A percentile compares a stretch with the other conserved stretches of the same genome.
Conservation (phyloP, 192 early-diverging fungal genomes). For the Backusella macrospora region DNA sequence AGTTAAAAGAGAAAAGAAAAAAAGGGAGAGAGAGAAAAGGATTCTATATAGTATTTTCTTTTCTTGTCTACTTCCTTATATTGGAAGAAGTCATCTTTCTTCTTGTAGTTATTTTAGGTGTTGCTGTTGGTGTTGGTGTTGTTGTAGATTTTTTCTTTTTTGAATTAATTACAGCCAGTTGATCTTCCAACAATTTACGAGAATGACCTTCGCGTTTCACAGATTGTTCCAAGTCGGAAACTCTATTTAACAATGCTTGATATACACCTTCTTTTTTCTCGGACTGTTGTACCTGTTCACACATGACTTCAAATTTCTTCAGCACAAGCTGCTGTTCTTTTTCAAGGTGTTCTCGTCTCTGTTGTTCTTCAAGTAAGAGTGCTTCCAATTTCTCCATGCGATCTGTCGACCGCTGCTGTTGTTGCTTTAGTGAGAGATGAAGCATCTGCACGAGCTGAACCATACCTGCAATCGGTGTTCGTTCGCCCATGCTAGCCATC, state of each 20-base stretch:
- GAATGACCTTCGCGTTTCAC: conserved; percentile 19
- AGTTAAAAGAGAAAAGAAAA: neutral
- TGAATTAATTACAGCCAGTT: conserved; percentile 1
- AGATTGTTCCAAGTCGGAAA: conserved; percentile 14
- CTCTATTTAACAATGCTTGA: conserved; percentile 7
- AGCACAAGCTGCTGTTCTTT: conserved; percentile 13
- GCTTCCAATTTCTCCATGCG: conserved; percentile 22
- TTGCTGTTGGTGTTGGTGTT: neutral
- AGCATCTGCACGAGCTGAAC: conserved; percentile 26
- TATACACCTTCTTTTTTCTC: neutral
- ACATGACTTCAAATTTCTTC: conserved; percentile 13
- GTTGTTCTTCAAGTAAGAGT: conserved; percentile 15
- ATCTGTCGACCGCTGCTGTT: conserved; percentile 16
- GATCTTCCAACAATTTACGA: conserved; percentile 22
- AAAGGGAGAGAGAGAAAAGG: neutral
- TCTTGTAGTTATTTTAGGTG: neutral
- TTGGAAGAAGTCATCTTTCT: neutral
- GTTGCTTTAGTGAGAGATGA: conserved; percentile 27
- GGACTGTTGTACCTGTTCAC: neutral
- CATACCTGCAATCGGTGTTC: conserved; percentile 24
- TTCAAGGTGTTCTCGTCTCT: conserved; percentile 11
- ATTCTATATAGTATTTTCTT: conserved; percentile 7
- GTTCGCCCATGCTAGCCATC: neutral
- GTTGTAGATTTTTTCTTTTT: neutral
- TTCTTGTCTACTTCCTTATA: neutral